Evolutionary conservation across 768 basidiomycete species (phyloP).

Genomic region (Mycena metata): DNA sequence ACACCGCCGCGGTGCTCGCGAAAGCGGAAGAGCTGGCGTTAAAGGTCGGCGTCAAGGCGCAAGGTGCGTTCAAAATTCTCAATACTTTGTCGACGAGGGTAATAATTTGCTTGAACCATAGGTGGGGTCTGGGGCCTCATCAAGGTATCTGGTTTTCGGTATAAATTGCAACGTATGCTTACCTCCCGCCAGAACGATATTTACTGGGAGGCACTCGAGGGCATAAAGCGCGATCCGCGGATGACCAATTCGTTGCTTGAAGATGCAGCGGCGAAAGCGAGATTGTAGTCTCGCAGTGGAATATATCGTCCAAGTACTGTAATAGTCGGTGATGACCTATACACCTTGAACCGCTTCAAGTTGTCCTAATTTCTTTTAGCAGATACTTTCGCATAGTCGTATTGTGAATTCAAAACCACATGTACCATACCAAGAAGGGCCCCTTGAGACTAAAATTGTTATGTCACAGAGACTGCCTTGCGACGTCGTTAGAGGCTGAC

Average conservation of each 20-base stretch:
- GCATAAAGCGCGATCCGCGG: constrained; percentile 55
- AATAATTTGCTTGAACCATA: neutral
- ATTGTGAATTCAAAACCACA: too few relatives aligned
- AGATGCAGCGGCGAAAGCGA: constrained; percentile 64
- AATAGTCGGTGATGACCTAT: too few relatives aligned
- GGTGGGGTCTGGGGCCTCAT: constrained; percentile 81
- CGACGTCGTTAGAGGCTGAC: too few relatives aligned
- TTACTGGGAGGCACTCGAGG: constrained; percentile 67
- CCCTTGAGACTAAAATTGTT: too few relatives aligned
- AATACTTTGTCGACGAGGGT: too few relatives aligned
- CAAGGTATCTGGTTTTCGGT: constrained; percentile 60
- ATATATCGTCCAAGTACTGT: too few relatives aligned
- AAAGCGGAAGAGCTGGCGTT: constrained; percentile 77
- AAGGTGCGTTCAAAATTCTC: constrained; percentile 41
- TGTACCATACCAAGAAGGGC: too few relatives aligned
- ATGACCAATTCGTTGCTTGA: constrained; percentile 54
- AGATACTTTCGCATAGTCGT: too few relatives aligned
- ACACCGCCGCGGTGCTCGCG: constrained; percentile 69
- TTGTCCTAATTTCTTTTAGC: too few relatives aligned
- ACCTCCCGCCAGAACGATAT: constrained; percentile 61
- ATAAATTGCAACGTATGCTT: constrained; percentile 9
- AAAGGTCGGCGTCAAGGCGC: constrained; percentile 63
- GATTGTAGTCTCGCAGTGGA: constrained; percentile 48
- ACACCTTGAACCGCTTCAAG: too few relatives aligned
- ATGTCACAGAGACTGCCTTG: too few relatives aligned